Base-by-base conservation (phyloP, 805 yeast species). In the Candida nitratophila region DNA sequence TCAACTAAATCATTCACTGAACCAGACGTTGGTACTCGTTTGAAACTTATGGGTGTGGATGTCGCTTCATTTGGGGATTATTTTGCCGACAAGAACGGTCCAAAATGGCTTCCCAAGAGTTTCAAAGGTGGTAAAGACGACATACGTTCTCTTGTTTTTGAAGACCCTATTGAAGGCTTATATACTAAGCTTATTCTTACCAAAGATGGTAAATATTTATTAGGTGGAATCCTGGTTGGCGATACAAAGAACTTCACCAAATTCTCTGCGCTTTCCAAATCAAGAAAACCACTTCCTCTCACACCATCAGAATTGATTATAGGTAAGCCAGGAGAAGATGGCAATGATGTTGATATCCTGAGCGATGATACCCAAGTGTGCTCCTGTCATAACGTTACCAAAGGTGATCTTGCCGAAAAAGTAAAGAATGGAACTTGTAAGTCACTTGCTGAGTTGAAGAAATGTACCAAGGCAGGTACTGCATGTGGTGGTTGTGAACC, bases 401-500 rank as follows among this genome's bases (percentile, higher is more conserved):
- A 65, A 41, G 68, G 66, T 22, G 43, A 46, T 10, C 42, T 65
- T 10, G 56, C 56, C 9, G 61, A 57, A 16, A 56, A 57, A 27
- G 53, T 65, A n/a, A 49, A 55, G 21, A 54, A 53, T 44, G 69
- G 57, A 16, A 43, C 49, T 19, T 56, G 61, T 32, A 47, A 47
- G 1, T 55, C 64, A 16, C 40, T 65, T 16, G 63, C 61, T 11
- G 66, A 63, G 30, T 48, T 65, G 40, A 63, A 64, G 50, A 56
- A 60, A 26, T 49, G 56, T 38, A 64, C 69, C 6, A 65, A 65
- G 43, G 69, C 70, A 3, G 70, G 64, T 20, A 63, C 69, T 19
- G 65, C 69, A 1, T 65, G 70, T 44, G 69, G 70, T 40, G 70
- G 69, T 9, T 65, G 70, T 50, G 64, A 61, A 37, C 64, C 66